These are phyloP conservation scores for Penicillium expansum DNA, from an alignment of 2,329 filamentous ascomycete species.

Conservation along the genomic window DNA sequence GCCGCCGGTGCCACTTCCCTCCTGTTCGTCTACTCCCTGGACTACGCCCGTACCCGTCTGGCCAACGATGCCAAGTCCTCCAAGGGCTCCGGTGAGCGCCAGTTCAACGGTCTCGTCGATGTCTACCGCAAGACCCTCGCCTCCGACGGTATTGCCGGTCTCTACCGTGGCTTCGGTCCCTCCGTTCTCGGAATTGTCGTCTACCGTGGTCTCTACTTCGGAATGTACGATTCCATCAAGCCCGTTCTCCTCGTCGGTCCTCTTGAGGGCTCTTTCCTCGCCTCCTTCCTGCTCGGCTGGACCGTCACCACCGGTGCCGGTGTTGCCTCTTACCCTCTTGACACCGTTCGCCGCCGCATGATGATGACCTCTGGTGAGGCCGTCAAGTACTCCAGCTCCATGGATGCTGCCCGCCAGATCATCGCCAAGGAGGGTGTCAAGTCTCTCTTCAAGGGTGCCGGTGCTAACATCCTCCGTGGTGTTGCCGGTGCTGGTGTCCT, in stretches of 20 bases:
- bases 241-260: conserved; percentile 87
- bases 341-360: conserved; percentile 99
- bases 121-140: conserved; percentile 99
- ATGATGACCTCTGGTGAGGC: conserved; percentile 97
- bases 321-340: conserved; percentile 99
- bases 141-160: conserved; percentile 97
- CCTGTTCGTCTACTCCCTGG: conserved; percentile 99
- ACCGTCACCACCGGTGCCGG: conserved; percentile 99
- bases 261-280: conserved; percentile 98
- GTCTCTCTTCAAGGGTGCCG: conserved; percentile 99
- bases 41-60: conserved; percentile 99
- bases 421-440: conserved; percentile 93
- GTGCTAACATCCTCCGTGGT: conserved; percentile 99
- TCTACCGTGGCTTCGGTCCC: conserved; percentile 99
- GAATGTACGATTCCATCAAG: conserved; percentile 99
- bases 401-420: conserved; percentile 96
- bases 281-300: conserved; percentile 98
- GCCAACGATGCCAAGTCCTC: conserved; percentile 99
- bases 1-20: conserved; percentile 99
- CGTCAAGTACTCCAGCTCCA: conserved; percentile 98
- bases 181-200: conserved; percentile 98
- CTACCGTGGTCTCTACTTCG: conserved; percentile 99
- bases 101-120: conserved; percentile 99
- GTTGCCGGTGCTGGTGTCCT: conserved; percentile 99
- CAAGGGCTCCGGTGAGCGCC: conserved; percentile 90